Base-by-base conservation (phyloP, 2,329 filamentous ascomycete genomes). In the Aspergillus carbonarius region DNA sequence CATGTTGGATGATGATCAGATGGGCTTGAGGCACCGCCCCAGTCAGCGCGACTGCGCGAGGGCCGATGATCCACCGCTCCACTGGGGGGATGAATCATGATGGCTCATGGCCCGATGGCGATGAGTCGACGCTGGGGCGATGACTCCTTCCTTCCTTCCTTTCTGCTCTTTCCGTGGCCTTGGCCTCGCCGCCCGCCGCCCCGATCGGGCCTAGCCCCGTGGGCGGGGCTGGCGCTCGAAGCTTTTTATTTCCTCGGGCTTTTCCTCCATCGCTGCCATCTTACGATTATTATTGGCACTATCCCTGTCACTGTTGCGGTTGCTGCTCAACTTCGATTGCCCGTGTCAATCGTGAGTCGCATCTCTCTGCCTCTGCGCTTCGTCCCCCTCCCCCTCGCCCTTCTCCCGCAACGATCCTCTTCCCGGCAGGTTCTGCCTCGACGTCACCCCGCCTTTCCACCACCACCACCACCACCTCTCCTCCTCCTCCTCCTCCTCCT, bases 131-230 rank as follows among this genome's bases (percentile, higher is more conserved):
- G 25, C 5, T 6, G 27, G 44, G 34, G 42, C 39, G 54, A 59
- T 63, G 61, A 62, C 59, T 60, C 54, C 52, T 49, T 17, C n/a
- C 3, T 23, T 23, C 3, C 3, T 23, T 23, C 3, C 3, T 23
- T 23, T 23, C n/a, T n/a, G n/a, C n/a, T n/a, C 5, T 5, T 23
- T 23, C 23, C 23, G 3, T 23, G 23, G 27, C 46, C 7, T 49
- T 57, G 40, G 15, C 46, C 20, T 25, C 42, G 42, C 50, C 54
- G 37, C 32, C 46, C 42, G 32, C 53, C 20, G 37, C 55, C 64
- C 56, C 54, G 44, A 65, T 65, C 47, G 49, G 60, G 61, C 42
- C 54, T 66, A 66, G 63, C 39, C 49, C 59, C 46, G 49, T 34
- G 49, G 59, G 50, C 56, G 56, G 57, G 58, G 39, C 30, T 47